phyloP scores from a whole-genome alignment of 2,329 filamentous ascomycete genomes.

The Trichoderma simmonsii region DNA sequence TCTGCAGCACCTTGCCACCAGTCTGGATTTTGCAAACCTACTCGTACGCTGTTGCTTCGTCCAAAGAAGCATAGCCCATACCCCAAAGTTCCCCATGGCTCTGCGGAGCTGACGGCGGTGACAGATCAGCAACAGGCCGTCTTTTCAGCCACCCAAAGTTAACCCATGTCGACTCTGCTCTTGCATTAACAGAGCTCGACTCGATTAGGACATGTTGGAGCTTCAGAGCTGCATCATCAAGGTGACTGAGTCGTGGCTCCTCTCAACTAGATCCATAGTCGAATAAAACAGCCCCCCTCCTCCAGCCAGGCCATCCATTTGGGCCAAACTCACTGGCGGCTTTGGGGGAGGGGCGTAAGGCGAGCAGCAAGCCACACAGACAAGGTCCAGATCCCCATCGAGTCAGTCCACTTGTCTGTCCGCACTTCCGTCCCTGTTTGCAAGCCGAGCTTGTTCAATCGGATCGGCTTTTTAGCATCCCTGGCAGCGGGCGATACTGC shows the following conservation, averaged over 20 bases:
- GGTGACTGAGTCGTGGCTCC: not conserved
- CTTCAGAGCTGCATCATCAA: not conserved
- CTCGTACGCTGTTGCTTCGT: not conserved
- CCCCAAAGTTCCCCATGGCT: conserved; percentile 3
- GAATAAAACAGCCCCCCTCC: not conserved
- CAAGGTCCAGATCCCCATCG: not conserved
- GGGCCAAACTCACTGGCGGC: conserved; percentile 1
- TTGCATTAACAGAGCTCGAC: not conserved
- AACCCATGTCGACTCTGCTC: not conserved
- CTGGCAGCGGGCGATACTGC: not conserved
- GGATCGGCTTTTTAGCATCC: conserved; percentile 5
- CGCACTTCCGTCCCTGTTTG: not conserved
- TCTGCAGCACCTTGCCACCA: not conserved
- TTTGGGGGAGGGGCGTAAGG: not conserved
- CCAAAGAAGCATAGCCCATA: conserved; percentile 9
- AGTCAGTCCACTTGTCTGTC: conserved; percentile 8
- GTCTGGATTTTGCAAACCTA: not conserved
- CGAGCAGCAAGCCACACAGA: conserved; percentile 16
- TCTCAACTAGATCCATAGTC: not conserved
- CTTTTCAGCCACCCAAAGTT: conserved; percentile 16
- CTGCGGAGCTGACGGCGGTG: conserved; percentile 14
- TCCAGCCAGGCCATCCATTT: conserved; percentile 1
- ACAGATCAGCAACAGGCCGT: conserved; percentile 17
- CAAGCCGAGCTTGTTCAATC: not conserved
- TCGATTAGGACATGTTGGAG: not conserved